Evolutionary conservation across 108 stramenopile species (phyloP), one percentile per base, ranked within the genome.

Genomic region (Cyclotella cryptica): DNA sequence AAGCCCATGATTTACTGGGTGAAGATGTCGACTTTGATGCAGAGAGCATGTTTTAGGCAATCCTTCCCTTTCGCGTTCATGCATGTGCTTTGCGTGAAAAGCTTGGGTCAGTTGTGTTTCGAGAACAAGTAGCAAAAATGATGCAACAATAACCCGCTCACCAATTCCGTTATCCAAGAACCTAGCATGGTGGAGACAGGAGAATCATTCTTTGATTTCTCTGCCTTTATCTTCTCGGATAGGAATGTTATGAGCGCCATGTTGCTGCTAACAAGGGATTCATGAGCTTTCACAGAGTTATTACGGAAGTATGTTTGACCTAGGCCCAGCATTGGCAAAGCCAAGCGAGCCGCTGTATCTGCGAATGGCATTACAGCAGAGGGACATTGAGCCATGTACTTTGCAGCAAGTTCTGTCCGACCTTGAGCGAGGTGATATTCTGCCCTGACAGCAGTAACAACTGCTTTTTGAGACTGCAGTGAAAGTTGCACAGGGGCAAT

Each of bases 111-210:
- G 47, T 24, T 1, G 1, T 13, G 55, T 26, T 26, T 21, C 12
- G 26, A 2, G 55, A 21, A 4, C 3, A 3, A 21, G 3, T 2
- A 58, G 26, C 24, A 14, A 19, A 19, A 17, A 51, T 51, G 49
- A 19, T 51, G 55, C 26, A 13, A 58, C 17, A 14, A 27, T 26
- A 27, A 58, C 19, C 4, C 12, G 19, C 55, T 58, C 22, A 58
- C 55, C 39, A 95, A 72, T 79, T 93, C 92, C 12, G 92, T 85
- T 54, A 96, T 72, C 95, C 95, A 96, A 10, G 93, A 84, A 22
- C 91, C 95, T 61, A 96, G 86, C 90, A 96, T 96, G 61, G 92
- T 93, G 60, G 85, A 90, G 0, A 87, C 84, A 73, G 91, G 80
- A 21, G 77, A 78, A 73, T 94, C 89, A 59, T 89, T 75, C 44